These are phyloP conservation scores for Sicyos baderoa DNA, from an alignment of 306 rosid species.

Conservation along the genomic window DNA sequence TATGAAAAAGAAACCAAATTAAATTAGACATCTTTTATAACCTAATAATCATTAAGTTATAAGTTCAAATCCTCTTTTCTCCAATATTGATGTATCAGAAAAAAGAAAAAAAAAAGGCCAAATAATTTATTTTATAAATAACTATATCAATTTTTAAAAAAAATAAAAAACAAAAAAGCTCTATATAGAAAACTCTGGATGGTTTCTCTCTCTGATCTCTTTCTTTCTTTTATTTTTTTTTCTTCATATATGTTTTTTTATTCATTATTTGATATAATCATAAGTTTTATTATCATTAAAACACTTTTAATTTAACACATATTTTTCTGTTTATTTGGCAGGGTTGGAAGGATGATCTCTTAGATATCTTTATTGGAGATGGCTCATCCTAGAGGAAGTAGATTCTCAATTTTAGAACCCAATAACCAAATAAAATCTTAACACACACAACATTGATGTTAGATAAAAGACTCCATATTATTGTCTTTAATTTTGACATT, in stretches of 20 bases:
- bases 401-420: background rate
- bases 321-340: background rate
- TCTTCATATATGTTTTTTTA: too few species aligned
- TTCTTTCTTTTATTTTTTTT: too few species aligned
- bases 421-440: background rate
- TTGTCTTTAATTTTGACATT: background rate
- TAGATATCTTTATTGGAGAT: background rate
- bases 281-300: background rate
- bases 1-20: too few species aligned
- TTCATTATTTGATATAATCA: background rate
- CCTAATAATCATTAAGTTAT: too few species aligned
- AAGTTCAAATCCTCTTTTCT: too few species aligned
- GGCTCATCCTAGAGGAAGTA: background rate
- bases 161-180: too few species aligned
- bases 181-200: background rate
- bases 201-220: too few species aligned
- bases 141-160: too few species aligned
- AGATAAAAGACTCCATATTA: background rate
- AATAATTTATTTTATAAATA: background rate
- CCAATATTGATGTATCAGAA: too few species aligned
- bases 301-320: background rate
- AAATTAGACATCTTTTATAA: too few species aligned
- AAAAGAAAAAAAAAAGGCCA: too few species aligned
- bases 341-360: conserved; percentile 14
- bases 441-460: background rate